A percentile compares a stretch with the other conserved stretches of the same genome.
Evolutionary conservation across 192 early-diverging fungal genomes (phyloP).

Genomic region (Coemansia sp.): DNA sequence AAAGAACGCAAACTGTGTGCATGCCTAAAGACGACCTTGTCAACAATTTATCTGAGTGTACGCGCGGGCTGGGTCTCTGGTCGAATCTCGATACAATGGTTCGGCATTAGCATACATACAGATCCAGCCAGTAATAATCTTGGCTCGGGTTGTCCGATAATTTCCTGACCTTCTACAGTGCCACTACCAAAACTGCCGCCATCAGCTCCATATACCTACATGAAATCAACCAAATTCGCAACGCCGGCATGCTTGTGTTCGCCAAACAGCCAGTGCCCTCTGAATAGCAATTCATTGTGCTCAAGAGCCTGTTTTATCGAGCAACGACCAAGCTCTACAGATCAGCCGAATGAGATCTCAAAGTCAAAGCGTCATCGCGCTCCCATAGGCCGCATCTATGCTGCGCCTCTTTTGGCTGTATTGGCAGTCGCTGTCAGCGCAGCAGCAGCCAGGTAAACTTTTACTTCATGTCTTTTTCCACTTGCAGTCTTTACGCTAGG

Average conservation of each 20-base stretch:
- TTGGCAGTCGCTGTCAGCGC: background rate
- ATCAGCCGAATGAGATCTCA: background rate
- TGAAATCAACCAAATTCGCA: background rate
- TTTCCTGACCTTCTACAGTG: background rate
- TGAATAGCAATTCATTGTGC: background rate
- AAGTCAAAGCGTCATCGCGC: background rate
- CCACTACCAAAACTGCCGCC: background rate
- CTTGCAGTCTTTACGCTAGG: background rate
- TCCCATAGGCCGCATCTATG: background rate
- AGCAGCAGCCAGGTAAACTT: background rate
- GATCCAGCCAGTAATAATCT: background rate
- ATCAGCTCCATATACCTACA: background rate
- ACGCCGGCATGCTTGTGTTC: background rate
- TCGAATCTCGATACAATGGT: background rate
- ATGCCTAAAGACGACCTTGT: background rate
- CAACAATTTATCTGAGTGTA: background rate
- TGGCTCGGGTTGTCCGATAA: background rate
- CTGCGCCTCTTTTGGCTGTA: background rate
- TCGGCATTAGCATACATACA: conserved; percentile 7
- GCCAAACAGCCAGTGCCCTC: background rate
- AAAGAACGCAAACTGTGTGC: background rate
- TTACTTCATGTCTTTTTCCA: background rate
- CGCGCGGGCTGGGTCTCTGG: background rate
- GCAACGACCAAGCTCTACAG: background rate
- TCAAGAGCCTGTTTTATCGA: background rate